A percentile compares a stretch with the other conserved stretches of the same genome.
Evolutionary conservation across 2,329 filamentous ascomycete genomes (phyloP).

Genomic region (Penicillium sp.): DNA sequence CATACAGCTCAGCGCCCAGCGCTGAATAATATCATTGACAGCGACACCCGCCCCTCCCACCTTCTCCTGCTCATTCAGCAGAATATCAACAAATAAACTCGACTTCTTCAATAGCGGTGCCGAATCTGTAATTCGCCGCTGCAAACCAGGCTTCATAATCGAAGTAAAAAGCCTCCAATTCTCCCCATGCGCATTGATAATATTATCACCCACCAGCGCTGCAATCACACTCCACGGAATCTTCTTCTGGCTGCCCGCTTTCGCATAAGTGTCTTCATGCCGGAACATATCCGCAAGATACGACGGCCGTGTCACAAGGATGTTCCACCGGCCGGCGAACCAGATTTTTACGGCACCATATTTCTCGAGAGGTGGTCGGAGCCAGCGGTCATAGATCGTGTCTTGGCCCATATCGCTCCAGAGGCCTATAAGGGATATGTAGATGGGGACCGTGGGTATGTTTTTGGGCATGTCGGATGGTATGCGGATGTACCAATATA

Average conservation of each 20-base stretch:
- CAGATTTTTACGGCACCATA: constrained; percentile 50
- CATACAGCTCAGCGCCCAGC: constrained; percentile 30
- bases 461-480: constrained; percentile 19
- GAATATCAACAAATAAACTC: constrained; percentile 22
- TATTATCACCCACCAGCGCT: constrained; percentile 41
- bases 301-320: constrained; percentile 47
- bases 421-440: constrained; percentile 26
- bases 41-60: constrained; percentile 13
- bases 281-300: constrained; percentile 44
- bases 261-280: constrained; percentile 33
- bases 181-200: constrained; percentile 41
- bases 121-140: constrained; percentile 28
- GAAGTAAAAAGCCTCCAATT: constrained; percentile 38
- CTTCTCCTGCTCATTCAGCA: constrained; percentile 20
- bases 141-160: constrained; percentile 40
- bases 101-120: constrained; percentile 24
- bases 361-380: constrained; percentile 24
- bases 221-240: constrained; percentile 43
- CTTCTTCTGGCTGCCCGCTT: constrained; percentile 45
- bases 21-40: constrained; percentile 25
- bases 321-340: constrained; percentile 52
- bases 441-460: constrained; percentile 26
- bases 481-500: constrained; percentile 26
- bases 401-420: constrained; percentile 29
- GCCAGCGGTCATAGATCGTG: constrained; percentile 26